phyloP scores from a whole-genome alignment of 257 asterid genomes.

The Vinca minor region DNA sequence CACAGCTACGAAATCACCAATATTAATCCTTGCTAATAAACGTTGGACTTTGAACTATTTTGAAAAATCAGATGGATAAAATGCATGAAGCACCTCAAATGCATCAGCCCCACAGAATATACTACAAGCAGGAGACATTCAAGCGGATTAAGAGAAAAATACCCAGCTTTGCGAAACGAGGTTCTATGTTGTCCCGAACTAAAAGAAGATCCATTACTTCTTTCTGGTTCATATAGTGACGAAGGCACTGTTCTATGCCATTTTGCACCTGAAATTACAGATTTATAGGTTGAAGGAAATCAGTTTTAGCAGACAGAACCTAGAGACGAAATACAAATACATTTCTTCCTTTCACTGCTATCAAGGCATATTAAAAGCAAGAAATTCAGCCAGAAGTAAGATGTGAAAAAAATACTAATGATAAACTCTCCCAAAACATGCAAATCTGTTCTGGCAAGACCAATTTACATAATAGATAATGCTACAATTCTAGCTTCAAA shows the following conservation, averaged over 20 bases:
- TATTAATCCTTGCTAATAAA: not conserved
- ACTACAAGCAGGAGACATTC: not conserved
- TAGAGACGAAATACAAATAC: not conserved
- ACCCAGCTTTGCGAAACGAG: conserved; percentile 67
- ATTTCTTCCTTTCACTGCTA: not conserved
- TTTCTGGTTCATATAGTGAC: conserved; percentile 65
- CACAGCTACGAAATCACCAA: not conserved
- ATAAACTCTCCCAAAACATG: no score
- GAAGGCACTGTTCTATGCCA: conserved; percentile 66
- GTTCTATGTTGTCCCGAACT: conserved; percentile 51
- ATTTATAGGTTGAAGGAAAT: conserved; percentile 13
- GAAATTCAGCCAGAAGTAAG: no score
- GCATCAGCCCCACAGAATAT: not conserved
- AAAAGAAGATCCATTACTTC: conserved; percentile 53
- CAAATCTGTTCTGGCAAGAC: no score
- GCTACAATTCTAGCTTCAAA: no score
- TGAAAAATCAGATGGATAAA: not conserved
- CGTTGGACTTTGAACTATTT: not conserved
- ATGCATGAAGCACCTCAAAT: no score
- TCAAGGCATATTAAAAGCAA: no score
- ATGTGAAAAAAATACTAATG: no score
- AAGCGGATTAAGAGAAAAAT: conserved; percentile 15
- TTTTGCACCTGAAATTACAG: conserved; percentile 52
- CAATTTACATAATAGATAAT: no score
- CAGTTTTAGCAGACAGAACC: conserved; percentile 10